Base-by-base conservation (phyloP, 2,329 filamentous ascomycete species). In the Verticillium albo-atrum region DNA sequence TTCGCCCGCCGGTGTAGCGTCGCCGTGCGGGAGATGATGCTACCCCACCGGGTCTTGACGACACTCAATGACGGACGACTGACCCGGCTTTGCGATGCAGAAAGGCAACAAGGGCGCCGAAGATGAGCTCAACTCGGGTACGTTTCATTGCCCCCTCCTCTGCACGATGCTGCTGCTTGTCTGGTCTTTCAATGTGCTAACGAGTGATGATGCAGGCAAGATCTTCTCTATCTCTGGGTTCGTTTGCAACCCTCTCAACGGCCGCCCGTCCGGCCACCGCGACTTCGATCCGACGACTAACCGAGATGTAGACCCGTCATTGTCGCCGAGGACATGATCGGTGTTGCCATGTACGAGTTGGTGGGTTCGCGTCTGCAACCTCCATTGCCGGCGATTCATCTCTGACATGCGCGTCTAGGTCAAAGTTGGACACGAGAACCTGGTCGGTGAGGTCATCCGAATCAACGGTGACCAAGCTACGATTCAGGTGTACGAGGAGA, bases 321-420 rank as follows among this genome's bases (percentile, higher is more conserved):
- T 70, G 86, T 99, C 68, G 95, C 94, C 74, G 94, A 98, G 82
- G 89, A 97, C 78, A 97, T 99, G 93, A 92, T 94, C 73, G 95
- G 95, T 76, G 95, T 95, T 84, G 93, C 95, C 77, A 99, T 99
- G 95, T 97, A 98, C 87, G 95, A 99, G 81, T 84, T 99, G 81
- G 92, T 92, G 82, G 68, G 87, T 75, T 55, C 27, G 25, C 15
- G 4, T 28, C 27, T n/a, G 15, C 15, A 4, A 6, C 20, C 12
- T n/a, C 17, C 3, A 5, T 28, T 27, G 7, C 25, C 4, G 6
- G 14, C 4, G 51, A n/a, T 15, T 15, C 14, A 9, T 28, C 51
- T 47, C 28, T 50, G 26, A 35, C 15, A 27, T 27, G 3, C 28
- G 52, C 27, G 37, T 42, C 54, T 70, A 94, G 91, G 93, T 96